Percentiles rank a stretch among this genome's conserved stretches.
Evolutionary conservation across 495 filamentous ascomycete genomes (phyloP).

Genomic region (Coniosporium apollinis): DNA sequence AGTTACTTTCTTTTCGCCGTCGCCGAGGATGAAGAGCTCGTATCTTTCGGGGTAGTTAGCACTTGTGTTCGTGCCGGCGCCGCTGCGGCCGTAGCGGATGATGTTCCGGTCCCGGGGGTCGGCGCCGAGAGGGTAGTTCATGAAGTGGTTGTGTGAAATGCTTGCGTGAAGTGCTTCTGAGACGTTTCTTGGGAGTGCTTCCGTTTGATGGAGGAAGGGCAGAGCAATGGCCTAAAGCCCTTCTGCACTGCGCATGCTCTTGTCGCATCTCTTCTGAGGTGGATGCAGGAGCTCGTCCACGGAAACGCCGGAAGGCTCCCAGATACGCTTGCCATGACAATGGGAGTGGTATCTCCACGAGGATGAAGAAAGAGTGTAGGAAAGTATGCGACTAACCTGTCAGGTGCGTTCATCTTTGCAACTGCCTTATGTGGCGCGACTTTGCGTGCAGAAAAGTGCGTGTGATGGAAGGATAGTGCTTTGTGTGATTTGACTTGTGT

Average conservation of each 20-base stretch:
- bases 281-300: too few species aligned
- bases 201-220: slow-evolving; percentile 1
- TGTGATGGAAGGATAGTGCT: too few species aligned
- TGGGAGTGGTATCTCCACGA: too few species aligned
- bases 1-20: slow-evolving; percentile 84
- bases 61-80: slow-evolving; percentile 2
- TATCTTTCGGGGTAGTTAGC: slow-evolving; percentile 40
- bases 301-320: too few species aligned
- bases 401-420: slow-evolving; percentile 52
- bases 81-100: not conserved
- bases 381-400: slow-evolving; percentile 33
- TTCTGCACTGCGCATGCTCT: too few species aligned
- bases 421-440: too few species aligned
- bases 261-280: too few species aligned
- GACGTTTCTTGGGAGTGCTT: not conserved
- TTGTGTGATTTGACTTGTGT: too few species aligned
- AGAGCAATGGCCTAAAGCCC: too few species aligned
- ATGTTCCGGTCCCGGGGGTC: too few species aligned
- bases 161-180: slow-evolving; percentile 14
- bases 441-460: too few species aligned
- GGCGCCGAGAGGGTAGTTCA: slow-evolving; percentile 2
- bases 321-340: too few species aligned
- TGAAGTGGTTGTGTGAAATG: slow-evolving; percentile 2
- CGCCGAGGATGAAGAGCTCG: slow-evolving; percentile 72
- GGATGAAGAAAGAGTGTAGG: slow-evolving; percentile 2